Conservation (phyloP, 352 stramenopile genomes). For the Globisporangium cylindrosporum region DNA sequence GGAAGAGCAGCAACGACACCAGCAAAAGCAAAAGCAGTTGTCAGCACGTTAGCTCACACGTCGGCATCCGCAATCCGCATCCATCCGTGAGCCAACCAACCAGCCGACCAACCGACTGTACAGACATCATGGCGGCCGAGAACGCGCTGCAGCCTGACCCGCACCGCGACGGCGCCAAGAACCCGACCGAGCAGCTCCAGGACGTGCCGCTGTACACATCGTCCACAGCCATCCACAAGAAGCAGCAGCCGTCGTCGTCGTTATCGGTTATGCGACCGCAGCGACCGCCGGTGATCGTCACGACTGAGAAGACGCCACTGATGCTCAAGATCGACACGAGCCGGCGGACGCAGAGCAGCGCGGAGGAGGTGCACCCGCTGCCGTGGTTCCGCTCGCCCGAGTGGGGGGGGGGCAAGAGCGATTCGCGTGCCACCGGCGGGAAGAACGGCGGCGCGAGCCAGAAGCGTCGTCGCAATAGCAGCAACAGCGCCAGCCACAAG, state of each 20-base stretch:
- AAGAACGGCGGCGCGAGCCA: background rate
- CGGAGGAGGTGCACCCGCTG: conserved; percentile 65
- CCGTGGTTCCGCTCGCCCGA: conserved; percentile 79
- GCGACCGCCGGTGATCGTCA: conserved; percentile 15
- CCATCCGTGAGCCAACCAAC: no score
- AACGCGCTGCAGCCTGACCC: background rate
- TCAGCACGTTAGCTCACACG: background rate
- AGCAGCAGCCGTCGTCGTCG: no score
- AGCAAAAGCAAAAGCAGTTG: background rate
- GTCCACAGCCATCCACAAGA: background rate
- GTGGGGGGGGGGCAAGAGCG: conserved; percentile 34
- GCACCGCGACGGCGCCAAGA: conserved; percentile 11
- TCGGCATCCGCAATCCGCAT: background rate
- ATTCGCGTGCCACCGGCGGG: no score
- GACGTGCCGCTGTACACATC: conserved; percentile 9
- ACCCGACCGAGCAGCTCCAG: conserved; percentile 11
- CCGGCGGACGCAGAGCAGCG: background rate
- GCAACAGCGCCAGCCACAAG: background rate
- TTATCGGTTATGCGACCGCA: background rate
- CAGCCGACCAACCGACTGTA: background rate
- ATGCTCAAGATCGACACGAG: conserved; percentile 35
- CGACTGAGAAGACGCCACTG: conserved; percentile 32
- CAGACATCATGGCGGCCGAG: conserved; percentile 10
- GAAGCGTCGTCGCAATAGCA: conserved; percentile 4
- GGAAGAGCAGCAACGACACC: background rate